Base-by-base conservation (phyloP, 2,329 filamentous ascomycete genomes). In the Cladosporium sp. region DNA sequence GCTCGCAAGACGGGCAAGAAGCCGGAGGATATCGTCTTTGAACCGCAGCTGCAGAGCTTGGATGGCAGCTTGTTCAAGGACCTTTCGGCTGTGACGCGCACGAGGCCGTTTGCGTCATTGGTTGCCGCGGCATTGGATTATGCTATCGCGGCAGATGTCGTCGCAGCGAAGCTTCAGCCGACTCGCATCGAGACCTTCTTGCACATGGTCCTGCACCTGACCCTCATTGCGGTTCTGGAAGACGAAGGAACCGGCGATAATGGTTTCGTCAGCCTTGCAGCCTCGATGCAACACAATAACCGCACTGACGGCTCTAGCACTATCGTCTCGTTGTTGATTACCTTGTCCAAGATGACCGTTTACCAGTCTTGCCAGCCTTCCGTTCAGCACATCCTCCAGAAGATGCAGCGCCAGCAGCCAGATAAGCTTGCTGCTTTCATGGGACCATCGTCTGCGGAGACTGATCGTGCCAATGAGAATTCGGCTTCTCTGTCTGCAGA, bases 151-250 rank as follows among this genome's bases (percentile, higher is more conserved):
- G 88, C 88, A 26, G 83, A 87, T 64, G 84, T 85, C 58, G 84
- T 87, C 32, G 92, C 91, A 0, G 90, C 92, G 0, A 87, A 84
- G 21, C 89, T 98, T 30, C 92, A 92, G 10, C 84, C 86, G 12
- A 96, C 93, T 1, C 87, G 95, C 63, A 85, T 97, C 10, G 95
- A 99, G 79, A 90, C 92, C 0, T 97, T 96, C 78, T 80, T 98
- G 36, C 94, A 98, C 74, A 91, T 97, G 55, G 89, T 97, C 1
- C 81, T 99, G 36, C 95, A 99, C 77, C 83, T 99, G 12, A 85
- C 92, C 4, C 86, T 98, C 49, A 88, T 97, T 60, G 93, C 93
- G 15, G 89, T 96, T 51, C 82, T 91, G 3, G 95, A 98, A 78
- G 65, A 63, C 12, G 41, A 58, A 21, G 49, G 51, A 32, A 58